Evolutionary conservation across 768 basidiomycete genomes (phyloP).

Genomic region (Trametes cingulata): DNA sequence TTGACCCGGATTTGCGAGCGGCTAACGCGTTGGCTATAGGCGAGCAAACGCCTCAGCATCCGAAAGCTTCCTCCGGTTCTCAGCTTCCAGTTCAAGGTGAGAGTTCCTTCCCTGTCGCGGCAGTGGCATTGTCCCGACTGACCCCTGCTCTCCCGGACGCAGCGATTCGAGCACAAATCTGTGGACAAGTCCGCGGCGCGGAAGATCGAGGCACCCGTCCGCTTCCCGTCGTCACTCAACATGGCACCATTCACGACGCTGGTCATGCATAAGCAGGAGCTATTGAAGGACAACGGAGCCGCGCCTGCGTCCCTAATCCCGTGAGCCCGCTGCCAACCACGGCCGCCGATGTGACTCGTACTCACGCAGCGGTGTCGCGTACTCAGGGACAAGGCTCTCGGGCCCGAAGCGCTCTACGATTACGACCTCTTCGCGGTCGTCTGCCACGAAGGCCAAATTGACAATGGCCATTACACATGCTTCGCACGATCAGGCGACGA

Average conservation of each 20-base stretch:
- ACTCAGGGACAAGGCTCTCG: constrained; percentile 41
- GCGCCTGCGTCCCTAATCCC: constrained; percentile 13
- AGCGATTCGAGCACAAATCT: constrained; percentile 93
- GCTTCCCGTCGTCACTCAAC: constrained; percentile 81
- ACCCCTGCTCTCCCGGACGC: background rate
- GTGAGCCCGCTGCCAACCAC: constrained; percentile 17
- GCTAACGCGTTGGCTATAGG: constrained; percentile 37
- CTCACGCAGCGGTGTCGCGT: background rate
- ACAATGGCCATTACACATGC: constrained; percentile 94
- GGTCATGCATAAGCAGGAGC: constrained; percentile 51
- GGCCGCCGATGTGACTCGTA: background rate
- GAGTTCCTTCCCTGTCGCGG: constrained; percentile 6
- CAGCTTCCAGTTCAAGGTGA: constrained; percentile 93
- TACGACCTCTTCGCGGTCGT: constrained; percentile 94
- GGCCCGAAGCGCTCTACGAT: constrained; percentile 72
- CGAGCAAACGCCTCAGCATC: constrained; percentile 84
- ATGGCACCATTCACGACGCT: constrained; percentile 87
- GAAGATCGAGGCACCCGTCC: constrained; percentile 83
- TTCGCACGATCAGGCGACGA: constrained; percentile 84
- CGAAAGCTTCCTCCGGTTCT: constrained; percentile 85
- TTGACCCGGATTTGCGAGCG: background rate
- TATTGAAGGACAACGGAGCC: constrained; percentile 34
- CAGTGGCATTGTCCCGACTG: background rate
- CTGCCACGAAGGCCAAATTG: constrained; percentile 91
- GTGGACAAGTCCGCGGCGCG: constrained; percentile 69